A percentile compares a stretch with the other conserved stretches of the same genome.
These are phyloP conservation scores for Phytophthora multivora DNA, from an alignment of 352 stramenopile species.

Conservation along the genomic window DNA sequence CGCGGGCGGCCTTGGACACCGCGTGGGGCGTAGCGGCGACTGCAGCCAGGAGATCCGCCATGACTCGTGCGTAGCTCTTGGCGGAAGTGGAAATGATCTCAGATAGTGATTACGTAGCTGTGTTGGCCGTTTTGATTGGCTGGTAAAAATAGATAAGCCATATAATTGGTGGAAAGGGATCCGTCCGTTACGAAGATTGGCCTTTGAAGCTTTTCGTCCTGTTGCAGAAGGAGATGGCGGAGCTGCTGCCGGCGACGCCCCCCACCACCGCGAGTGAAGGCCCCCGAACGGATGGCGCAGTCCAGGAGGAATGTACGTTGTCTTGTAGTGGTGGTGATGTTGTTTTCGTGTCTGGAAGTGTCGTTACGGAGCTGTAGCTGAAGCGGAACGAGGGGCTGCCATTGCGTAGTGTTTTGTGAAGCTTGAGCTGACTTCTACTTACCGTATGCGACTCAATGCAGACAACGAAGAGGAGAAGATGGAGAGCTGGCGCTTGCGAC, in stretches of 20 bases:
- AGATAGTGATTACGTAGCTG: slow-evolving; percentile 12
- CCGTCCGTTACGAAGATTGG: slow-evolving; percentile 7
- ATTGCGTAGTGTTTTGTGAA: neutral
- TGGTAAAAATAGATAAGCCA: neutral
- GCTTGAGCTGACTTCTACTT: neutral
- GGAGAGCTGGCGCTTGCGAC: slow-evolving; percentile 36
- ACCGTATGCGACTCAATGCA: neutral
- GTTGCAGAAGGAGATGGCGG: slow-evolving; percentile 11
- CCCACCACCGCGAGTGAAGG: neutral
- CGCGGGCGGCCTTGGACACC: slow-evolving; percentile 21
- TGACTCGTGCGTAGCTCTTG: slow-evolving; percentile 8
- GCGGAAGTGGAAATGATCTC: slow-evolving; percentile 1
- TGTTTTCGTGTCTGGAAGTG: neutral
- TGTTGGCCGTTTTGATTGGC: slow-evolving; percentile 11
- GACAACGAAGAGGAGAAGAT: slow-evolving; percentile 16
- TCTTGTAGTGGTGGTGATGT: neutral
- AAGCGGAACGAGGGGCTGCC: neutral
- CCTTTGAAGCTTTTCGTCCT: neutral
- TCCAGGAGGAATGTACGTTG: slow-evolving; percentile 14
- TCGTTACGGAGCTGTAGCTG: slow-evolving; percentile 3
- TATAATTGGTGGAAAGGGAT: slow-evolving; percentile 5
- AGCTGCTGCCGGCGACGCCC: neutral
- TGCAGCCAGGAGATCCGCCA: slow-evolving; percentile 57
- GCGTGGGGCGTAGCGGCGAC: slow-evolving; percentile 28
- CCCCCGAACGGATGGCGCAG: neutral